These are phyloP conservation scores for Hordeum marinum DNA, from an alignment of 176 grass and related monocot genomes.

Conservation along the genomic window DNA sequence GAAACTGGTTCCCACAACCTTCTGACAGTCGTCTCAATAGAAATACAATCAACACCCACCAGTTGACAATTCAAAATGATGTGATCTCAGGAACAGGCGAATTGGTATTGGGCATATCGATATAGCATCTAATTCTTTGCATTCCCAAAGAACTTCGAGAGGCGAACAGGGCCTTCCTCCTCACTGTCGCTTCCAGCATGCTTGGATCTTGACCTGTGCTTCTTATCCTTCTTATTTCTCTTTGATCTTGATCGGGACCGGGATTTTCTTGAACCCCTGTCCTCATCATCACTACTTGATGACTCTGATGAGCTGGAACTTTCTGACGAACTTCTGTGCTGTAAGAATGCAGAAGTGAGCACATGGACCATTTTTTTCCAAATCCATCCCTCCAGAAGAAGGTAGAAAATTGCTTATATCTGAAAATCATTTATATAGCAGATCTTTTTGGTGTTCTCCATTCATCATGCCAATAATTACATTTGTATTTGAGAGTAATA, in stretches of 20 bases:
- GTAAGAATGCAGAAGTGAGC: conserved; percentile 27
- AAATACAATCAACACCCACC: conserved; percentile 27
- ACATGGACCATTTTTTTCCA: neutral
- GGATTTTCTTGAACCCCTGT: conserved; percentile 66
- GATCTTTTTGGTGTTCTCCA: neutral
- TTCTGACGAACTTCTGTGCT: conserved; percentile 82
- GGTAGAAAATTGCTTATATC: neutral
- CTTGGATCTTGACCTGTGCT: conserved; percentile 73
- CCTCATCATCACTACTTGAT: conserved; percentile 76
- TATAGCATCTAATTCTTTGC: conserved; percentile 48
- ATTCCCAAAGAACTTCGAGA: conserved; percentile 87
- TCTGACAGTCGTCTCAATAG: neutral
- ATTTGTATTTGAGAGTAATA: conserved; percentile 25
- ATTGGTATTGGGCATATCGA: neutral
- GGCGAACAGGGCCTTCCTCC: conserved; percentile 55
- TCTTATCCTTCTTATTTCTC: conserved; percentile 78
- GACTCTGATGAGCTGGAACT: conserved; percentile 72
- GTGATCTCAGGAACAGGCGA: neutral
- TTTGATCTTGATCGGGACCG: conserved; percentile 73
- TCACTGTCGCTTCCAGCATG: conserved; percentile 32
- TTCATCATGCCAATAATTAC: neutral
- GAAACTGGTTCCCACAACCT: neutral
- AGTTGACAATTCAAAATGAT: neutral
- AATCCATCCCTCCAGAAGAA: neutral
- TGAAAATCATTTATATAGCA: neutral